Percentiles rank a stretch among this genome's conserved stretches.
phyloP scores from a whole-genome alignment of 495 filamentous ascomycete species.

The Halenospora varia region DNA sequence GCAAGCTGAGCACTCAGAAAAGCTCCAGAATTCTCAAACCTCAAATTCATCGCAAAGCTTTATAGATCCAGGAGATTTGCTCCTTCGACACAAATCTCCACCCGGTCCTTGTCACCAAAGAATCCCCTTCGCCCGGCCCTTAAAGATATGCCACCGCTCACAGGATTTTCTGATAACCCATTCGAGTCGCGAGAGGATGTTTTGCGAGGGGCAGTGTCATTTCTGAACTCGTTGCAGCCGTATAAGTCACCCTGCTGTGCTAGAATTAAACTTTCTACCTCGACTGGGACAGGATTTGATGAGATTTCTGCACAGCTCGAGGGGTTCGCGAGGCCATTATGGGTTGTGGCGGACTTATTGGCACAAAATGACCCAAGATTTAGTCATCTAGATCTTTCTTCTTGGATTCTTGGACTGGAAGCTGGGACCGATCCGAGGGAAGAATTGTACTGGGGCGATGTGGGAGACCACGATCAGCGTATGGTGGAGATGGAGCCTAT shows the following conservation, averaged over 20 bases:
- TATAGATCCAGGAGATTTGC: too few species aligned
- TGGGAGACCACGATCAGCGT: constrained; percentile 53
- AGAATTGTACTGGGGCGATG: constrained; percentile 53
- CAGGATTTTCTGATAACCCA: constrained; percentile 19
- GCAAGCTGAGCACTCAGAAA: too few species aligned
- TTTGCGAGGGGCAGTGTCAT: constrained; percentile 35
- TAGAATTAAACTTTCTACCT: constrained; percentile 39
- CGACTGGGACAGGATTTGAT: constrained; percentile 47
- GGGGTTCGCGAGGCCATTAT: constrained; percentile 56
- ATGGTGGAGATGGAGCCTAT: constrained; percentile 62
- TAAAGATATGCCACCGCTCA: constrained; percentile 1
- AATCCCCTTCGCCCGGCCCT: too few species aligned
- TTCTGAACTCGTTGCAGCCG: constrained; percentile 39
- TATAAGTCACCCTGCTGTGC: constrained; percentile 38
- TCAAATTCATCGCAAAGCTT: too few species aligned
- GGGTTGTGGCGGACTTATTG: constrained; percentile 53
- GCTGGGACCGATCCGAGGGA: constrained; percentile 44
- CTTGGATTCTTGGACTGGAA: constrained; percentile 47
- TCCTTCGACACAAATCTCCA: too few species aligned
- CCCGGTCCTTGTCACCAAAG: too few species aligned
- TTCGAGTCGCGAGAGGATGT: constrained; percentile 21
- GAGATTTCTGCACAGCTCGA: constrained; percentile 58
- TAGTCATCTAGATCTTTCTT: not conserved
- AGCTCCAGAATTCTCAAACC: too few species aligned
- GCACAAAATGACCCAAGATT: not conserved